A percentile compares a stretch with the other conserved stretches of the same genome.
Evolutionary conservation across 805 yeast genomes (phyloP).

Genomic region (Candida ponderosae): DNA sequence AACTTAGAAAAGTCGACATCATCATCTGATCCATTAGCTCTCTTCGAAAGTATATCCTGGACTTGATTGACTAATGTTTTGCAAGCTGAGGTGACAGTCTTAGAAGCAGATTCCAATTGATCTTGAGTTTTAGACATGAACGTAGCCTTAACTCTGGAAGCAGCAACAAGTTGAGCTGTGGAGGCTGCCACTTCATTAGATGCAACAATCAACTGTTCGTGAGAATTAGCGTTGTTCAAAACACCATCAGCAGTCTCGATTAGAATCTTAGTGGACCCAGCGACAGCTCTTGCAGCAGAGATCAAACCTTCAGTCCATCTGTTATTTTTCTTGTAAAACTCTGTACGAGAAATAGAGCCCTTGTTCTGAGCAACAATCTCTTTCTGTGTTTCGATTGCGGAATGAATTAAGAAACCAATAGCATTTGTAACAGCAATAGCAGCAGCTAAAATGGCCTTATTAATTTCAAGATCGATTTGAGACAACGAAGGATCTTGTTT

Average conservation of each 20-base stretch:
- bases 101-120: slow-evolving; percentile 59
- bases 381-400: slow-evolving; percentile 73
- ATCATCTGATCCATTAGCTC: slow-evolving; percentile 22
- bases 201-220: slow-evolving; percentile 82
- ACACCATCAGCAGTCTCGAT: slow-evolving; percentile 87
- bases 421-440: slow-evolving; percentile 79
- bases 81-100: slow-evolving; percentile 69
- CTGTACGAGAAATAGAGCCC: slow-evolving; percentile 58
- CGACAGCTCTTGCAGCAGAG: slow-evolving; percentile 84
- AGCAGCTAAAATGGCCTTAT: slow-evolving; percentile 68
- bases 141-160: slow-evolving; percentile 79
- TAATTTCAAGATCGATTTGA: slow-evolving; percentile 56
- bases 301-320: slow-evolving; percentile 92
- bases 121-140: slow-evolving; percentile 73
- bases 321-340: slow-evolving; percentile 79
- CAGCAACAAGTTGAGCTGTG: slow-evolving; percentile 87
- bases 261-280: slow-evolving; percentile 71
- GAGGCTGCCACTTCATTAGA: slow-evolving; percentile 90
- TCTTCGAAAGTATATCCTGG: slow-evolving; percentile 42
- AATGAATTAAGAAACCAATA: slow-evolving; percentile 58
- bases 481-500: slow-evolving; percentile 42
- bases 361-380: slow-evolving; percentile 71
- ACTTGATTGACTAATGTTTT: slow-evolving; percentile 64
- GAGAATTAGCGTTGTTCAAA: slow-evolving; percentile 50
- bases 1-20: slow-evolving; percentile 59